Conservation (phyloP, 139 green algal genomes). For the Parachlorella kessleri region DNA sequence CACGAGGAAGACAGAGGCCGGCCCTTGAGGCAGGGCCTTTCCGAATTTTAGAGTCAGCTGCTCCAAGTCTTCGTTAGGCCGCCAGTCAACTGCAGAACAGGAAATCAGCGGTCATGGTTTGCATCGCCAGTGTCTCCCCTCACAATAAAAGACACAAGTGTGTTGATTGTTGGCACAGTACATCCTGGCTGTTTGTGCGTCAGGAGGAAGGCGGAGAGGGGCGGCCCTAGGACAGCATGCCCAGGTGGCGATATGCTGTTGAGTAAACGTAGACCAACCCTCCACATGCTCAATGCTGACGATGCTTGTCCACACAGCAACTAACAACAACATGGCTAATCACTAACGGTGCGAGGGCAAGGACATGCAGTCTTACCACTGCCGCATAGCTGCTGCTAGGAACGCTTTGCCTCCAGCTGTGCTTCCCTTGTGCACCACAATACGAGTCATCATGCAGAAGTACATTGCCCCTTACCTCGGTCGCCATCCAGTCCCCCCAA, state of each 20-base stretch:
- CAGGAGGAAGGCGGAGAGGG: neutral
- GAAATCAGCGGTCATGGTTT: neutral
- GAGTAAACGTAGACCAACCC: neutral
- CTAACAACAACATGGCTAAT: no score
- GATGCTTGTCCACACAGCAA: neutral
- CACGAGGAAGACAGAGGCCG: conserved; percentile 35
- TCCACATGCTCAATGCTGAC: neutral
- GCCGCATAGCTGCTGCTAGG: neutral
- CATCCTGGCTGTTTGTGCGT: neutral
- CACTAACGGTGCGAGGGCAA: no score
- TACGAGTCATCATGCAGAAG: no score
- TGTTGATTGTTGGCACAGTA: no score
- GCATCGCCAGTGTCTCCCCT: neutral
- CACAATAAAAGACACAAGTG: no score
- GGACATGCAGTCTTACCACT: no score
- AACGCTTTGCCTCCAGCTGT: neutral
- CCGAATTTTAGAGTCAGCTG: conserved; percentile 46
- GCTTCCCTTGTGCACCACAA: no score
- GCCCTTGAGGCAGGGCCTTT: neutral
- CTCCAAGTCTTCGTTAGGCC: conserved; percentile 28
- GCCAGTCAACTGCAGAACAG: neutral
- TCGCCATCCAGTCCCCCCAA: conserved; percentile 24
- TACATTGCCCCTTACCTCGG: neutral
- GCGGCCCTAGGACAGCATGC: neutral
- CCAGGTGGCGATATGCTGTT: neutral